A percentile compares a stretch with the other conserved stretches of the same genome.
Conservation (phyloP, 768 basidiomycete genomes). For the Mycena capillaripes region DNA sequence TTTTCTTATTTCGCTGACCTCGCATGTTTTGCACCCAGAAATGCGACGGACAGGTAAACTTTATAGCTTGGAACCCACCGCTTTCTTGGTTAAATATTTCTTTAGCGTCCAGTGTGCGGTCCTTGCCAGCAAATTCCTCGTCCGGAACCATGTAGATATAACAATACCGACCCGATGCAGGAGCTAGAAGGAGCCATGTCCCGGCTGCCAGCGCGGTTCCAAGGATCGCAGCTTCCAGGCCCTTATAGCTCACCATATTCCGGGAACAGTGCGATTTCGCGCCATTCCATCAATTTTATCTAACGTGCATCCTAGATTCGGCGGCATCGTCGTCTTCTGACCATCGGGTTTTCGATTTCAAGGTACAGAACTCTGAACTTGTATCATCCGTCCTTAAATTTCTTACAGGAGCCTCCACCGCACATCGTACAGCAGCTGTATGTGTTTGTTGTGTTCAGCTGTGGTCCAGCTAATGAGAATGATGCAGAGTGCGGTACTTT, state of each 20-base stretch:
- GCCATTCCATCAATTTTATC: slow-evolving; percentile 3
- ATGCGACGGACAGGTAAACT: slow-evolving; percentile 29
- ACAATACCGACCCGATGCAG: slow-evolving; percentile 47
- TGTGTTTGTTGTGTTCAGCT: background rate
- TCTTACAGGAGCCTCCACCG: slow-evolving; percentile 14
- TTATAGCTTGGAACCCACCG: background rate
- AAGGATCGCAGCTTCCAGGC: background rate
- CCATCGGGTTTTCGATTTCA: background rate
- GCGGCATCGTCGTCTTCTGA: background rate
- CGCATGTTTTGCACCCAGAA: background rate
- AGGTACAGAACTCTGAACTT: background rate
- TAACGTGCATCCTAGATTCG: background rate
- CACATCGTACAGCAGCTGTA: slow-evolving; percentile 6
- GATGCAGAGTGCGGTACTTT: slow-evolving; percentile 14
- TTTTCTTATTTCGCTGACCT: background rate
- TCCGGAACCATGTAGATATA: slow-evolving; percentile 61
- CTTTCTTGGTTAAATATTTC: background rate
- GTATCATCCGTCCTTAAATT: background rate
- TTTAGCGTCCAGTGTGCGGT: slow-evolving; percentile 44
- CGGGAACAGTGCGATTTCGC: slow-evolving; percentile 51
- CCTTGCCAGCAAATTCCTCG: slow-evolving; percentile 50
- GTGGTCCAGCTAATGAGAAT: background rate
- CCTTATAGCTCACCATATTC: slow-evolving; percentile 41
- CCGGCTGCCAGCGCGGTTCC: background rate
- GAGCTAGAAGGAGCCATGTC: slow-evolving; percentile 46